Evolutionary conservation across 495 filamentous ascomycete species (phyloP).

Genomic region (Cairneyella variabilis): DNA sequence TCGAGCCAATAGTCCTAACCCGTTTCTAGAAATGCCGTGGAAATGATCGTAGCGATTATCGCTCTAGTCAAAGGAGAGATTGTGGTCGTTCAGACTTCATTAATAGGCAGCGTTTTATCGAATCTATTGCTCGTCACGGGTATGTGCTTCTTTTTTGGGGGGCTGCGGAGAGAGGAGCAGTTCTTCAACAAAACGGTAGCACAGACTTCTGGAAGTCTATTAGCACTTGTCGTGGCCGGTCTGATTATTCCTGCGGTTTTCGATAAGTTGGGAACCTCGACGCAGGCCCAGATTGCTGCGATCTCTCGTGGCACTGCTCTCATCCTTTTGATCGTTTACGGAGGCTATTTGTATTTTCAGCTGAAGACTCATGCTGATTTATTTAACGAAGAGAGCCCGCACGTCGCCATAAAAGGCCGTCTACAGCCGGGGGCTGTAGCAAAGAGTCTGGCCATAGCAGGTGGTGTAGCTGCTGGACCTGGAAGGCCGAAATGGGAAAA

Average conservation of each 20-base stretch:
- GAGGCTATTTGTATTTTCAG: conserved; percentile 72
- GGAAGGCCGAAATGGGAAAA: conserved; percentile 37
- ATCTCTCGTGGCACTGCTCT: conserved; percentile 64
- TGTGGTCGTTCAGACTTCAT: conserved; percentile 82
- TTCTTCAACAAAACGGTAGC: conserved; percentile 87
- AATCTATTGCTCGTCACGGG: not conserved
- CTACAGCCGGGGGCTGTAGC: conserved; percentile 50
- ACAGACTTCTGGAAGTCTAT: conserved; percentile 75
- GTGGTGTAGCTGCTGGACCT: conserved; percentile 38
- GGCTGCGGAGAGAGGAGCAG: conserved; percentile 47
- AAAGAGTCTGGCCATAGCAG: conserved; percentile 38
- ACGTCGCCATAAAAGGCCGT: conserved; percentile 43
- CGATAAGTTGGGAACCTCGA: conserved; percentile 39
- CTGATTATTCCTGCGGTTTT: conserved; percentile 89
- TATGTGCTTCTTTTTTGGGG: not conserved
- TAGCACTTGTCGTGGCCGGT: conserved; percentile 70
- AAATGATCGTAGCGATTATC: conserved; percentile 83
- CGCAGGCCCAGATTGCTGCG: conserved; percentile 33
- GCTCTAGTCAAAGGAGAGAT: conserved; percentile 67
- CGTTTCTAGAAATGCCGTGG: conserved; percentile 74
- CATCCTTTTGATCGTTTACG: conserved; percentile 71
- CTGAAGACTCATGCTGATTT: conserved; percentile 68
- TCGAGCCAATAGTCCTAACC: no score
- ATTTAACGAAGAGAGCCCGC: conserved; percentile 67
- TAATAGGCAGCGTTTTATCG: conserved; percentile 64